Evolutionary conservation across 352 stramenopile species (phyloP), one percentile per base, ranked within the genome.

Genomic region (Phytopythium aichiense): DNA sequence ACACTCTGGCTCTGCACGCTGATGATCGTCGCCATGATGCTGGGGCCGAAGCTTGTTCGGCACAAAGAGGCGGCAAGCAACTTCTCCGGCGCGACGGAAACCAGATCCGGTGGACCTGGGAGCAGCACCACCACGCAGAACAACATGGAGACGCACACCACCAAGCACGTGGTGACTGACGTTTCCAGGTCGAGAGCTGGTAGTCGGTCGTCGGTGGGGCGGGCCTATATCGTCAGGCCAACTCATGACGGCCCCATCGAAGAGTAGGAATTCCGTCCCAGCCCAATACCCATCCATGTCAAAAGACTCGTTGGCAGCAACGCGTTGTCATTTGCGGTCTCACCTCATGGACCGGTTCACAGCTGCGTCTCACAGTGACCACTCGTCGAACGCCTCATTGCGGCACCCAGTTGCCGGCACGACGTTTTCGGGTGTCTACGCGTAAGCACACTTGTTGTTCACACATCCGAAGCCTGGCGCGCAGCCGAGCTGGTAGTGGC

Each of bases 381-480:
- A 45, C 35, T 16, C 35, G 15, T 8, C 35, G 13, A 12, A 40
- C 13, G 13, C 5, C 35, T 40, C 35, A 16, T 40, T 40, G 35
- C 35, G 35, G 7, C 35, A 16, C 4, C 35, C 35, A 1, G 35
- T 40, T 40, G 35, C 40, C 11, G 4, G 7, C 40, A 49, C 20
- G 20, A 49, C 42, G 7, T 16, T 5, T 31, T 5, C 40, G 74
- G 63, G 18, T 28, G 45, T 20, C 46, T 71, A 78, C 15, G 60
- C 51, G 58, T 72, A 74, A 30, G 65, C 56, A 45, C 72, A 79
- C 64, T 71, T 74, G 63, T 67, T 67, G 13, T 72, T 58, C 22
- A 20, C 38, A 56, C 72, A 79, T 58, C 63, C 66, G 63, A 76
- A 79, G n/a, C 66, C 69, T 4, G 56, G 5, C 33, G 54, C 60